Conservation (phyloP, 1,284 basidiomycete genomes). For the Moesziomyces aphidis region DNA sequence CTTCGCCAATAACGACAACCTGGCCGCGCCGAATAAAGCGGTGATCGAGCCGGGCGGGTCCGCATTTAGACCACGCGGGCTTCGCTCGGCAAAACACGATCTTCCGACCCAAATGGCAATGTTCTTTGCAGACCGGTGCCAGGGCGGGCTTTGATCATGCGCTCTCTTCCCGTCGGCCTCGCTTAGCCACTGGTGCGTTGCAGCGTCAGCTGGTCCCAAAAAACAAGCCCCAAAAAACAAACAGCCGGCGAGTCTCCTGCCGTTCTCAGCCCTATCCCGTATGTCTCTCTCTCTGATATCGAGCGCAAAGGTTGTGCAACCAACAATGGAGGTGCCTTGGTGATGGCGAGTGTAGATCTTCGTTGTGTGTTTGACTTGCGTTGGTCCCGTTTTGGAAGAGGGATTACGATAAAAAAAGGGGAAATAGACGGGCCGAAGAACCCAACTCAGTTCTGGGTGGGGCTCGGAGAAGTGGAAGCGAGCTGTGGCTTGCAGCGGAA, state of each 20-base stretch:
- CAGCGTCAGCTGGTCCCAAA: too few species aligned
- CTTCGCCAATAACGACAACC: too few species aligned
- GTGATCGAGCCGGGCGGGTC: background rate
- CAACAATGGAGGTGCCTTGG: too few species aligned
- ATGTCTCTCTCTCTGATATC: too few species aligned
- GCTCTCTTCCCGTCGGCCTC: conserved; percentile 2
- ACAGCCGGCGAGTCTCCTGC: too few species aligned
- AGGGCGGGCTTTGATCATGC: background rate
- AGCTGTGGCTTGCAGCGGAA: conserved; percentile 30
- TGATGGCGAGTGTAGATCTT: too few species aligned
- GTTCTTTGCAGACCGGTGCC: background rate
- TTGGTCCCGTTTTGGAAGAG: too few species aligned
- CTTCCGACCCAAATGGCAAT: background rate
- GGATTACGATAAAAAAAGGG: background rate
- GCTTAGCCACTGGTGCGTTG: background rate
- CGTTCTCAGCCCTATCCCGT: too few species aligned
- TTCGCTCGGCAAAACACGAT: background rate
- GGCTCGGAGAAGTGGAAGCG: background rate
- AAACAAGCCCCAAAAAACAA: too few species aligned
- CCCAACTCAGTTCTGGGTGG: background rate
- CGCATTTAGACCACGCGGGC: background rate
- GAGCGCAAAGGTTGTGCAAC: too few species aligned
- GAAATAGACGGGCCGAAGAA: background rate
- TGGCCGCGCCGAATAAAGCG: too few species aligned
- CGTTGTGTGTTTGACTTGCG: too few species aligned